phyloP scores from a whole-genome alignment of 352 stramenopile species.

The Globisporangium lucens region DNA sequence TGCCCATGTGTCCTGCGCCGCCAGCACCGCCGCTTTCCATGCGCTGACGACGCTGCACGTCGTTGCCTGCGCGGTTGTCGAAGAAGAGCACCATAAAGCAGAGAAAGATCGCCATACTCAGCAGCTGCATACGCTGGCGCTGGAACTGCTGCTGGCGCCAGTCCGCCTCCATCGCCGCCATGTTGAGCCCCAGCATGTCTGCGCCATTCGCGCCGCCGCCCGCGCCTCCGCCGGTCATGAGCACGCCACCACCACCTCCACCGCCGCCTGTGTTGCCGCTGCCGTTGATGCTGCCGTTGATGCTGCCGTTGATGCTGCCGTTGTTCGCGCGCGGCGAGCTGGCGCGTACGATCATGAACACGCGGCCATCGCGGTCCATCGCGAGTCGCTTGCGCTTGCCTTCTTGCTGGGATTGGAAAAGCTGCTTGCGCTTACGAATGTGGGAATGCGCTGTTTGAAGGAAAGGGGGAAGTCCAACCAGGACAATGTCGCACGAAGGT shows the following conservation, averaged over 20 bases:
- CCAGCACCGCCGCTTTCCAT: conserved; percentile 7
- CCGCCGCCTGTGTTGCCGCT: neutral
- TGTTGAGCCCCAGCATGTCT: conserved; percentile 39
- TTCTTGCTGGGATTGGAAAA: neutral
- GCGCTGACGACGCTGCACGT: conserved; percentile 20
- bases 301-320: conserved; percentile 1
- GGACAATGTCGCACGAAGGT: neutral
- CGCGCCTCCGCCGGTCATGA: neutral
- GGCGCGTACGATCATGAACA: conserved; percentile 79
- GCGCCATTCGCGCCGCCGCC: conserved; percentile 19
- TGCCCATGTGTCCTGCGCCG: neutral
- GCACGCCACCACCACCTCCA: neutral
- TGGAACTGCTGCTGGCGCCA: conserved; percentile 86
- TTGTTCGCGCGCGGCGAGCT: conserved; percentile 43
- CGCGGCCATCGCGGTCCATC: conserved; percentile 46
- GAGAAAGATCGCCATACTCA: conserved; percentile 85
- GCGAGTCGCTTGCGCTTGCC: neutral
- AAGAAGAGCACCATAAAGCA: conserved; percentile 88
- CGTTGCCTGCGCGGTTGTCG: conserved; percentile 63
- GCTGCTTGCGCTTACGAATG: neutral
- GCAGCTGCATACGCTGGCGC: conserved; percentile 83
- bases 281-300: neutral
- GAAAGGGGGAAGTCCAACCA: neutral
- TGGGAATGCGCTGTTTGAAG: neutral
- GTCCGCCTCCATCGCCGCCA: conserved; percentile 69